A percentile compares a stretch with the other conserved stretches of the same genome.
These are phyloP conservation scores for Pseudocercospora ulei DNA, from an alignment of 2,329 filamentous ascomycete species.

Conservation along the genomic window DNA sequence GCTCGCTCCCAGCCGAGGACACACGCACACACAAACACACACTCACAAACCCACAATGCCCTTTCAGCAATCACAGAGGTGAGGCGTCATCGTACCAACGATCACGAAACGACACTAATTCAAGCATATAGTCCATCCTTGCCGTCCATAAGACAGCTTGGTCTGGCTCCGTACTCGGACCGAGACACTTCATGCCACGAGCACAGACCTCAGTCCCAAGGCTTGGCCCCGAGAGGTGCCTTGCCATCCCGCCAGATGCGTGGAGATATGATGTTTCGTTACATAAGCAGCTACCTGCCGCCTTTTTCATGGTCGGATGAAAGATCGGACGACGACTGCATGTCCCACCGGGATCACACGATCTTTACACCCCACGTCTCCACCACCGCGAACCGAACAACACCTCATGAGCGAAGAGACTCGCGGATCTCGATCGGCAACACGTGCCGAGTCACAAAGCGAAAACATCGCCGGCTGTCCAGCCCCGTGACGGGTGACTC, in stretches of 20 bases:
- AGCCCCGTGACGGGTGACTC: not conserved
- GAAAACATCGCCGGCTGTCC: not conserved
- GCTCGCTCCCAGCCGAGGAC: slow-evolving; percentile 1
- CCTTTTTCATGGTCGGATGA: slow-evolving; percentile 12
- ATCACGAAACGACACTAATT: not conserved
- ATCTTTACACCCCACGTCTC: slow-evolving; percentile 13
- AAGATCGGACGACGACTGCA: slow-evolving; percentile 6
- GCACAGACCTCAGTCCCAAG: too few species aligned
- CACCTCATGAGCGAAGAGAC: slow-evolving; percentile 3
- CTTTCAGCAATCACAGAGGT: not conserved
- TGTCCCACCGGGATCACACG: slow-evolving; percentile 13
- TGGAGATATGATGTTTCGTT: slow-evolving; percentile 8
- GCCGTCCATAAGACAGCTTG: not conserved
- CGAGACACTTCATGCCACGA: too few species aligned
- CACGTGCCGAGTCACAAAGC: slow-evolving; percentile 2
- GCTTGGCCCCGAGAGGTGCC: too few species aligned
- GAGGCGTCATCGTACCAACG: not conserved
- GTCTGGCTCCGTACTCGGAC: not conserved
- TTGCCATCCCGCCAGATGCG: too few species aligned
- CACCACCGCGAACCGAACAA: too few species aligned
- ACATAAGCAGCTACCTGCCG: slow-evolving; percentile 7
- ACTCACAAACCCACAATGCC: not conserved
- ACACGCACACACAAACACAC: not conserved
- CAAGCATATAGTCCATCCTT: not conserved
- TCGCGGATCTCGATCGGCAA: slow-evolving; percentile 9